These are phyloP conservation scores for Plasmodium gallinaceum DNA, from an alignment of 169 alveolate species.

Conservation along the genomic window DNA sequence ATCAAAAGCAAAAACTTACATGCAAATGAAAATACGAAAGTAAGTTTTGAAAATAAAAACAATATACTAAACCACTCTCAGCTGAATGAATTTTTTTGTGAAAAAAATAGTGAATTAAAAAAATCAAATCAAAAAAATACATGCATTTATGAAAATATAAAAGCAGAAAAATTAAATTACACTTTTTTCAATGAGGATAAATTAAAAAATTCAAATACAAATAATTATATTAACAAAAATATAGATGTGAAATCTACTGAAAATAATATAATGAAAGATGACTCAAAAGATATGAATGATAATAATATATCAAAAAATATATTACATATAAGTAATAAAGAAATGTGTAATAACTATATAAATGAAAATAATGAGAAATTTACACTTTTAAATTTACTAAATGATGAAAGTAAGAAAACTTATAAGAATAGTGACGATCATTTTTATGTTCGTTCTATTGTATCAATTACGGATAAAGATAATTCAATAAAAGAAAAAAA, in stretches of 20 bases:
- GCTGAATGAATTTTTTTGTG: conserved; percentile 27
- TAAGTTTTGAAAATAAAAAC: conserved; percentile 11
- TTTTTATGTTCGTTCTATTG: conserved; percentile 22
- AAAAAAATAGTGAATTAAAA: conserved; percentile 3
- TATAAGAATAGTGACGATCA: not conserved
- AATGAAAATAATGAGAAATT: not conserved
- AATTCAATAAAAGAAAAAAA: conserved; percentile 1
- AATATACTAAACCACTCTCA: conserved; percentile 2
- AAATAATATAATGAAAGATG: not conserved
- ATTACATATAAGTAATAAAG: not conserved
- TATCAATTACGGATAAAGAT: conserved; percentile 14
- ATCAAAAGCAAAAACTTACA: conserved; percentile 9
- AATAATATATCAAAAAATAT: not conserved
- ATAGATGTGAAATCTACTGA: conserved; percentile 6
- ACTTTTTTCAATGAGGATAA: not conserved
- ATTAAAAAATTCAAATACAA: not conserved
- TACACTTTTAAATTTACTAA: not conserved
- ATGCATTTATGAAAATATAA: not conserved
- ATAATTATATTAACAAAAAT: conserved; percentile 1
- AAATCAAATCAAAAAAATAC: conserved; percentile 3
- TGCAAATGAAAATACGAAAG: not conserved
- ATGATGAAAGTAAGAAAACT: conserved; percentile 1
- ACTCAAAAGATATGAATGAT: not conserved
- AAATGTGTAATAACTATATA: not conserved
- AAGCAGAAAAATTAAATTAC: not conserved